These are phyloP conservation scores for Termitomyces sp. DNA, from an alignment of 768 basidiomycete genomes.

Conservation along the genomic window DNA sequence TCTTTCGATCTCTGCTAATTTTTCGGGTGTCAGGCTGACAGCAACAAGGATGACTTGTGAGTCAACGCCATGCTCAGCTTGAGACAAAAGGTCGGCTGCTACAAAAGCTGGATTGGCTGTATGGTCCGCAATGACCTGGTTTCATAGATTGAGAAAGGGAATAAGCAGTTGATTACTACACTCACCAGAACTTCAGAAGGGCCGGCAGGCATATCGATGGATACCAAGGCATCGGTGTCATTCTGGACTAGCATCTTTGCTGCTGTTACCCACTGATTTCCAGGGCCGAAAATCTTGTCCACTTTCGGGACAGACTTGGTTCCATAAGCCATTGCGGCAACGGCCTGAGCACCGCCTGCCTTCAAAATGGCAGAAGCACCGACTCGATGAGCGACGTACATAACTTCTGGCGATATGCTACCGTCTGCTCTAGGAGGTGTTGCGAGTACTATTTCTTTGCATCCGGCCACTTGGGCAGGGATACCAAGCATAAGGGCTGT, in stretches of 20 bases:
- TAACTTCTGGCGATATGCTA: conserved; percentile 91
- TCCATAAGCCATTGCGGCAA: conserved; percentile 95
- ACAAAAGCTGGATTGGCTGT: conserved; percentile 86
- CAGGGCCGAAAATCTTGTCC: conserved; percentile 98
- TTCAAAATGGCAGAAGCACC: conserved; percentile 89
- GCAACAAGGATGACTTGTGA: conserved; percentile 95
- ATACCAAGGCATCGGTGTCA: conserved; percentile 92
- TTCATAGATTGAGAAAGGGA: not conserved
- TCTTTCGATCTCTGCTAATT: conserved; percentile 69
- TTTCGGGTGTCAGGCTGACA: conserved; percentile 56
- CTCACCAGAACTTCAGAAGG: conserved; percentile 95
- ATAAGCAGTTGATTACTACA: conserved; percentile 10
- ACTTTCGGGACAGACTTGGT: conserved; percentile 95
- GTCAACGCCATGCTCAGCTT: conserved; percentile 97
- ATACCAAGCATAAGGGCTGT: conserved; percentile 98
- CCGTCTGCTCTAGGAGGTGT: conserved; percentile 96
- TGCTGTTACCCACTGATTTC: conserved; percentile 99
- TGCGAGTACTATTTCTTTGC: conserved; percentile 86
- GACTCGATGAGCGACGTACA: conserved; percentile 91
- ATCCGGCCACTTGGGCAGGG: conserved; percentile 96
- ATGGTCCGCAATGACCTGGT: conserved; percentile 88
- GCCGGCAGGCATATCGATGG: conserved; percentile 99
- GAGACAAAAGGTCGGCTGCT: conserved; percentile 93
- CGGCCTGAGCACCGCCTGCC: conserved; percentile 95
- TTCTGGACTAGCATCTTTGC: conserved; percentile 99